These are phyloP conservation scores for Lathyrus sativus DNA, from an alignment of 306 rosid genomes.

Conservation along the genomic window DNA sequence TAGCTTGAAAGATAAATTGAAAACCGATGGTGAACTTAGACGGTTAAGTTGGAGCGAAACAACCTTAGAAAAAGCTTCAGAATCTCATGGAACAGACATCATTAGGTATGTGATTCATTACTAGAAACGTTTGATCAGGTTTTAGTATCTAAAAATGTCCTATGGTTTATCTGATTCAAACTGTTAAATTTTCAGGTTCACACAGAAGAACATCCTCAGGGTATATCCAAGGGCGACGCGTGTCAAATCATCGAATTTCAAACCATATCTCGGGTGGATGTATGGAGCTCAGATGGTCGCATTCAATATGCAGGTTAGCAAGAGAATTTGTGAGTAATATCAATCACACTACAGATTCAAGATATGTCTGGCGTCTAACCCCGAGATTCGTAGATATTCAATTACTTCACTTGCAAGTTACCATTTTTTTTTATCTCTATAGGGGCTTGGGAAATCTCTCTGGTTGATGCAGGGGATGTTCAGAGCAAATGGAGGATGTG, in stretches of 20 bases:
- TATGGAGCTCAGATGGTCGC: constrained; percentile 99
- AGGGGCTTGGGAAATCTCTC: constrained; percentile 78
- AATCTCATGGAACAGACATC: constrained; percentile 66
- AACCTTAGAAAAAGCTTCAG: constrained; percentile 66
- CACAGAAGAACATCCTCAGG: constrained; percentile 78
- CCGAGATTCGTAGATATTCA: too few relatives aligned
- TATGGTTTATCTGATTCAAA: constrained; percentile 31
- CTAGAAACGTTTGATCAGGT: background rate
- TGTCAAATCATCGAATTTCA: constrained; percentile 75
- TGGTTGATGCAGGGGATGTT: constrained; percentile 98
- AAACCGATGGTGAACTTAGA: constrained; percentile 59
- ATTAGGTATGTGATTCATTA: constrained; percentile 56
- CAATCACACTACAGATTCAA: background rate
- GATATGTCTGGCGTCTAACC: background rate
- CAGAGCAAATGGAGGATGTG: constrained; percentile 90
- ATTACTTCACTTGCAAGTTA: constrained; percentile 23
- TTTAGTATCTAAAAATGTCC: constrained; percentile 1
- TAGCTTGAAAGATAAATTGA: constrained; percentile 65
- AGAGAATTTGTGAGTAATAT: background rate
- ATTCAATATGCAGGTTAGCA: constrained; percentile 93
- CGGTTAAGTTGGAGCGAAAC: constrained; percentile 88
- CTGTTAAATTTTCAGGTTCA: constrained; percentile 59
- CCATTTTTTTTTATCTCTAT: constrained; percentile 27
- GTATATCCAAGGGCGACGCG: constrained; percentile 82
- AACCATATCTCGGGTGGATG: constrained; percentile 89